These are phyloP conservation scores for Polysphondylium violaceum DNA, from an alignment of 78 protist species.

Conservation along the genomic window DNA sequence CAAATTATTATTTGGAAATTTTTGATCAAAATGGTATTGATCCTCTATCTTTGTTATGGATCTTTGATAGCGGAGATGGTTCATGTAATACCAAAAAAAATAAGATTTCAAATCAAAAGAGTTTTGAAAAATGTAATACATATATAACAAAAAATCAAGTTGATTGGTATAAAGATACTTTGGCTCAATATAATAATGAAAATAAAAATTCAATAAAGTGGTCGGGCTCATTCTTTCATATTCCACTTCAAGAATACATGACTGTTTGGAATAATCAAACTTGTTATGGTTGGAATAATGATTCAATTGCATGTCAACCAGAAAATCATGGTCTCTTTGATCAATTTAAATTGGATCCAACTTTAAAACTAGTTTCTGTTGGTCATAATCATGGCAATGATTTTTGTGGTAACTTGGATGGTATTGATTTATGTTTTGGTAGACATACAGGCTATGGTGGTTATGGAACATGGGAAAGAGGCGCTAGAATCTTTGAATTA, in stretches of 20 bases:
- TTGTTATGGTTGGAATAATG: constrained; percentile 52
- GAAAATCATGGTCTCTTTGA: constrained; percentile 14
- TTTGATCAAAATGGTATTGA: not conserved
- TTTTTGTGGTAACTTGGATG: constrained; percentile 14
- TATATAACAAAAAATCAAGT: constrained; percentile 46
- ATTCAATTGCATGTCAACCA: constrained; percentile 51
- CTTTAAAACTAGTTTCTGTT: constrained; percentile 30
- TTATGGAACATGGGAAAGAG: constrained; percentile 74
- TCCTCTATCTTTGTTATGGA: not conserved
- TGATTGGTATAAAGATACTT: constrained; percentile 19
- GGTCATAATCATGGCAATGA: constrained; percentile 81
- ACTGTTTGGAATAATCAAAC: not conserved
- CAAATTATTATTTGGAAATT: constrained; percentile 57
- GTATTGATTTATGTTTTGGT: constrained; percentile 54
- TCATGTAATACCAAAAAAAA: no score
- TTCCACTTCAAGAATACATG: constrained; percentile 64
- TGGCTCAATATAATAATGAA: not conserved
- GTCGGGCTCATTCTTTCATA: constrained; percentile 63
- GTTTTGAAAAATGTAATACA: constrained; percentile 6
- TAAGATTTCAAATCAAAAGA: not conserved
- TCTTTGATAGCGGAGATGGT: constrained; percentile 61
- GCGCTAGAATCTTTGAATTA: constrained; percentile 37
- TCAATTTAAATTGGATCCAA: constrained; percentile 12
- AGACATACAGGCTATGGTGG: constrained; percentile 76
- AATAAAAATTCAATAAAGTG: not conserved